Conservation (phyloP, 208 protist species). For the Leishmania aethiopica region DNA sequence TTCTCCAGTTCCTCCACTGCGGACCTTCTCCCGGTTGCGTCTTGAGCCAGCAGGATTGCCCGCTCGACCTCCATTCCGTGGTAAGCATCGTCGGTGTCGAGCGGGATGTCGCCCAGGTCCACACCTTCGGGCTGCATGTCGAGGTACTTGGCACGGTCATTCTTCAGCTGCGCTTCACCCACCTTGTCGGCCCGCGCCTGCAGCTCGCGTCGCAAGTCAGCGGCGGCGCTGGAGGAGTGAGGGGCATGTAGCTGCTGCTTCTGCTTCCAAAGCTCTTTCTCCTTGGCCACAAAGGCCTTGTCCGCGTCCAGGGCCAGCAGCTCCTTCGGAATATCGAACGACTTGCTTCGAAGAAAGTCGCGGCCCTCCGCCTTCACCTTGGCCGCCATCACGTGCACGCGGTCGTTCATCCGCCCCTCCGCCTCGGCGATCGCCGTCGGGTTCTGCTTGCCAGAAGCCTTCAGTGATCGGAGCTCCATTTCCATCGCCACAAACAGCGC, state of each 20-base stretch:
- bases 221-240: constrained; percentile 31
- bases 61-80: constrained; percentile 60
- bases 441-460: constrained; percentile 39
- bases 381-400: constrained; percentile 58
- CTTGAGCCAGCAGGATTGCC: constrained; percentile 56
- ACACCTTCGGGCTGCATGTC: constrained; percentile 54
- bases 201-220: constrained; percentile 43
- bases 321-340: constrained; percentile 52
- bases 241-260: constrained; percentile 28
- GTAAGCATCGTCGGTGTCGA: constrained; percentile 61
- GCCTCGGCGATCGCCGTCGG: constrained; percentile 36
- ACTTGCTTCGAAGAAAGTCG: constrained; percentile 51
- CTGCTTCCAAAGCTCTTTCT: constrained; percentile 46
- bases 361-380: constrained; percentile 49
- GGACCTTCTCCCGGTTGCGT: constrained; percentile 3
- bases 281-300: constrained; percentile 44
- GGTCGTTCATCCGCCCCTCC: constrained; percentile 52
- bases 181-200: constrained; percentile 52
- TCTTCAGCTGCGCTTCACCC: constrained; percentile 48
- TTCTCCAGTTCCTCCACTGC: constrained; percentile 42
- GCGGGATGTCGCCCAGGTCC: constrained; percentile 53
- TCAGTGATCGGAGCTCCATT: constrained; percentile 60
- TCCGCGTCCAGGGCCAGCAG: constrained; percentile 52
- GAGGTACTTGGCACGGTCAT: constrained; percentile 60
- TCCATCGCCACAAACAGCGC: constrained; percentile 56